Percentiles rank a stretch among this genome's conserved stretches.
These are phyloP conservation scores for Tagetes erecta DNA, from an alignment of 129 eudicot species.

Conservation along the genomic window DNA sequence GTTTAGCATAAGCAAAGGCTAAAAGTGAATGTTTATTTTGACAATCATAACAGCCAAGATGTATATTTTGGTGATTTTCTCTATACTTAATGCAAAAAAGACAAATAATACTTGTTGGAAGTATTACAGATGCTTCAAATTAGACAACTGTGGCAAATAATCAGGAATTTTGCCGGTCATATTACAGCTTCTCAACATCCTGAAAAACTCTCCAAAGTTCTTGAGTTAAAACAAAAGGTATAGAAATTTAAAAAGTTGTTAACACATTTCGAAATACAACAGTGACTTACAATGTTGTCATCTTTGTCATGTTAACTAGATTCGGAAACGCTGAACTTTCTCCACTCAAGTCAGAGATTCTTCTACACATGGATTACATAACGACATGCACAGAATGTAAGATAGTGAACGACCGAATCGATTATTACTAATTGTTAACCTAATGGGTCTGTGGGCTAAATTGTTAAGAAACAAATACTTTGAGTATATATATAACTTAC, in stretches of 20 bases:
- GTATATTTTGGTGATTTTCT: no score
- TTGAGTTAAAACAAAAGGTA: conserved; percentile 10
- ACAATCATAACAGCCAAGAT: no score
- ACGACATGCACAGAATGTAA: background rate
- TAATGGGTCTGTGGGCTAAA: no score
- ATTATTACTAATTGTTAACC: no score
- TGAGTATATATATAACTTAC: conserved; percentile 49
- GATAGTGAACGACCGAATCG: no score
- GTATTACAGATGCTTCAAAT: conserved; percentile 41
- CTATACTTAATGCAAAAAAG: no score
- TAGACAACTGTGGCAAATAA: conserved; percentile 35
- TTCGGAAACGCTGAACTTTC: conserved; percentile 45
- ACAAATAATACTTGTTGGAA: no score
- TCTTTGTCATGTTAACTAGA: conserved; percentile 8
- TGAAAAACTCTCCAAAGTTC: conserved; percentile 30
- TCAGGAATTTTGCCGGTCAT: conserved; percentile 49
- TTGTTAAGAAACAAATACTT: no score
- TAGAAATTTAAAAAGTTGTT: conserved; percentile 12
- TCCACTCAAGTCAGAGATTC: conserved; percentile 54
- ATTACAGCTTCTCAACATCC: conserved; percentile 69
- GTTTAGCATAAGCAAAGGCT: no score
- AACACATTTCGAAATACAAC: background rate
- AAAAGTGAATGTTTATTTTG: no score
- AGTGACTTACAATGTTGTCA: conserved; percentile 44
- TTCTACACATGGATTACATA: conserved; percentile 34